Evolutionary conservation across 192 early-diverging fungal species (phyloP), one percentile per base, ranked within the genome.

Genomic region (Physocladia obscura): DNA sequence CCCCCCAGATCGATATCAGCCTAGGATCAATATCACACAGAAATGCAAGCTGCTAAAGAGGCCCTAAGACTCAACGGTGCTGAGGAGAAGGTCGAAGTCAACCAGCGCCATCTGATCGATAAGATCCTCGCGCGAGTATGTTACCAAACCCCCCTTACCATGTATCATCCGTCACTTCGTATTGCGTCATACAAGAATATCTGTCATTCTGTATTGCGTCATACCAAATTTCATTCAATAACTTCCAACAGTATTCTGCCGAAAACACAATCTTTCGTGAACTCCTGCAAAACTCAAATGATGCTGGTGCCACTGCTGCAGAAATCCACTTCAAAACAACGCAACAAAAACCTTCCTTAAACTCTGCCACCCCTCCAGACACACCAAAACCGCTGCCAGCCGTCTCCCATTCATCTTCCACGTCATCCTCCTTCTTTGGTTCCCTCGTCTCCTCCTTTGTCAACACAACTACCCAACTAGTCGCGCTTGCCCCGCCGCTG

Each of bases 71-170:
- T 68, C 22, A 40, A 38, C 17, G 50, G 58, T 35, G 57, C 57
- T 5, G 89, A 93, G 72, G 91, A 93, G 71, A 84, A 72, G 63
- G 79, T 85, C 37, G 71, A 83, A 80, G 93, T 94, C 0, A 96
- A 96, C 78, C 92, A 94, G 74, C 80, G 94, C 19, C 91, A 92
- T 77, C 79, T 96, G 24, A 93, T 96, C 69, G 94, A 96, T 74
- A 96, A 96, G 81, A 93, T 94, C 39, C 79, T 95, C 4, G 92
- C 91, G 15, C 77, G 88, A 70, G 65, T 68, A 24, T 31, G 65
- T 34, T 32, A 17, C 5, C 56, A 34, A n/a, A n/a, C n/a, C n/a
- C n/a, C n/a, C n/a, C n/a, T n/a, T n/a, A n/a, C n/a, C n/a, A n/a
- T n/a, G n/a, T n/a, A n/a, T n/a, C n/a, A n/a, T n/a, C n/a, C n/a